phyloP scores from a whole-genome alignment of 768 basidiomycete species.

The Galerina marginata region DNA sequence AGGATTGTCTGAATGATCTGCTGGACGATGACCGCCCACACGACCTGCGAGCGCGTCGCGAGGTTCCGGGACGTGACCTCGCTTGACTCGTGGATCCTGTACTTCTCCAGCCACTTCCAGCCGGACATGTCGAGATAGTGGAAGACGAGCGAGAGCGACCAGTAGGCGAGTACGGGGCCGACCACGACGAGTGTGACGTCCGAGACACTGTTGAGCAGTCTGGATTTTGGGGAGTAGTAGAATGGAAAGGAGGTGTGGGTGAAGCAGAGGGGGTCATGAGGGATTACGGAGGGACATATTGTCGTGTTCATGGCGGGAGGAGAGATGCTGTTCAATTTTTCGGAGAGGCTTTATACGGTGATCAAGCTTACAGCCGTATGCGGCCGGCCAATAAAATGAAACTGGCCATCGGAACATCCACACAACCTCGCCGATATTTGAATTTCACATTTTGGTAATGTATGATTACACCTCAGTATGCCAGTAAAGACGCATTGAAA shows the following conservation, averaged over 20 bases:
- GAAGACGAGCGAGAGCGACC: conserved; percentile 81
- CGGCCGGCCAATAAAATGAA: neutral
- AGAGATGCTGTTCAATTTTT: too few relatives aligned
- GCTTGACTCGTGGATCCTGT: conserved; percentile 86
- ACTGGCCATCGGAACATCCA: too few relatives aligned
- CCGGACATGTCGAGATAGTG: conserved; percentile 78
- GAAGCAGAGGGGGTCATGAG: conserved; percentile 45
- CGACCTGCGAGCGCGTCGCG: conserved; percentile 72
- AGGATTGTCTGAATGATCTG: conserved; percentile 84
- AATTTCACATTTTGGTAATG: too few relatives aligned
- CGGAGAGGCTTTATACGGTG: too few relatives aligned
- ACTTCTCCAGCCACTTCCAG: conserved; percentile 80
- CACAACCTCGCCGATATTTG: too few relatives aligned
- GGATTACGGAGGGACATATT: conserved; percentile 35
- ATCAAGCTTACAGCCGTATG: neutral
- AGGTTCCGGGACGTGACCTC: conserved; percentile 81
- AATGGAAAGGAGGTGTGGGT: conserved; percentile 47
- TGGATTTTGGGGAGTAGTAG: conserved; percentile 54
- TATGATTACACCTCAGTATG: too few relatives aligned
- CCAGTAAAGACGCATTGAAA: neutral
- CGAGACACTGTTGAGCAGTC: conserved; percentile 60
- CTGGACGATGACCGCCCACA: conserved; percentile 84
- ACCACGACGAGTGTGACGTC: conserved; percentile 77
- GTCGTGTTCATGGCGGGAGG: conserved; percentile 41
- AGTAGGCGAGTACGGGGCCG: conserved; percentile 83